These are phyloP conservation scores for Monascus ruber DNA, from an alignment of 2,329 filamentous ascomycete genomes.

Conservation along the genomic window DNA sequence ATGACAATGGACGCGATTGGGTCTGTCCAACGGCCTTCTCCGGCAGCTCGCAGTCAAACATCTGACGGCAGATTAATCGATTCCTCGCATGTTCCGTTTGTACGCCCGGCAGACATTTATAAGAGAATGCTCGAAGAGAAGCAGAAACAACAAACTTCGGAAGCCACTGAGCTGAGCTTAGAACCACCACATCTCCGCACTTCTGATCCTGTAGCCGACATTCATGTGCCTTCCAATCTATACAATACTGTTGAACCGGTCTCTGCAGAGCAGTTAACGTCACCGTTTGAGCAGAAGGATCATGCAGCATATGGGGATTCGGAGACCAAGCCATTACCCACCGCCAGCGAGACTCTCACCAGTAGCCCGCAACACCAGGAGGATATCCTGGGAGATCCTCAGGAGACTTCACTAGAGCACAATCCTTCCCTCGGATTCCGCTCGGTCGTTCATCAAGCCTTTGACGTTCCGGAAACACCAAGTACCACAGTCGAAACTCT, in stretches of 20 bases:
- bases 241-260: too few species aligned
- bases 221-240: too few species aligned
- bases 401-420: conserved; percentile 33
- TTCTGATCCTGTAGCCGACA: too few species aligned
- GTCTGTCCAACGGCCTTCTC: conserved; percentile 6
- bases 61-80: conserved; percentile 11
- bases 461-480: conserved; percentile 47
- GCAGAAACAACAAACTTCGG: conserved; percentile 31
- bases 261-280: too few species aligned
- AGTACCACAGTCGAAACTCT: conserved; percentile 43
- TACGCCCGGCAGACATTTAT: conserved; percentile 68
- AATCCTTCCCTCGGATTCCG: conserved; percentile 45
- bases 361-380: too few species aligned
- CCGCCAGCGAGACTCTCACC: too few species aligned
- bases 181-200: too few species aligned
- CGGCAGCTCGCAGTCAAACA: conserved; percentile 17
- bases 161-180: neutral
- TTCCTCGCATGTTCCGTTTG: conserved; percentile 49
- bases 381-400: neutral
- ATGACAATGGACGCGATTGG: conserved; percentile 27
- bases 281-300: too few species aligned
- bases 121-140: conserved; percentile 58
- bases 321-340: too few species aligned
- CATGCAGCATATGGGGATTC: too few species aligned
- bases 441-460: conserved; percentile 54